Evolutionary conservation across 73 alveolate genomes (phyloP).

Genomic region (Paramecium octaurelia): DNA sequence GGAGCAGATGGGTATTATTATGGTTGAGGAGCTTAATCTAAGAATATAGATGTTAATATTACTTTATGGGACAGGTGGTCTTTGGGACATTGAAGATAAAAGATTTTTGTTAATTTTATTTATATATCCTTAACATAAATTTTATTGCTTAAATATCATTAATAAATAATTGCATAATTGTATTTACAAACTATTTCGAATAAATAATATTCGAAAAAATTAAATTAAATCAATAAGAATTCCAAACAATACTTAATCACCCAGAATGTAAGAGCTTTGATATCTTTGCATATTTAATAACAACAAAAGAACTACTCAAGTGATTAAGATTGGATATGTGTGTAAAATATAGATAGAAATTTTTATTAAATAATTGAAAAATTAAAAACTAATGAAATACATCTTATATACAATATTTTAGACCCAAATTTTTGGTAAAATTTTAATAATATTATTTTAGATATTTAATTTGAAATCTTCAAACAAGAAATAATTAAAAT

Average conservation of each 20-base stretch:
- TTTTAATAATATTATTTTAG: no score
- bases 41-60: not conserved
- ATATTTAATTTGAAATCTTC: not conserved
- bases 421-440: not conserved
- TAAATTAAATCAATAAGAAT: not conserved
- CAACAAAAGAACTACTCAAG: not conserved
- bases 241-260: not conserved
- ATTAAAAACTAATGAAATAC: no score
- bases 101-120: not conserved
- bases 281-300: not conserved
- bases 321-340: not conserved
- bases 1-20: not conserved
- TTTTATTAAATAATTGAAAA: no score
- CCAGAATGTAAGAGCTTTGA: not conserved
- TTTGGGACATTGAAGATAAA: not conserved
- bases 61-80: constrained; percentile 29
- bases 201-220: not conserved
- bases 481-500: no score
- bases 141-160: constrained; percentile 5
- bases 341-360: not conserved
- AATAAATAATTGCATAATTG: not conserved
- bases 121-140: not conserved
- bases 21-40: not conserved
- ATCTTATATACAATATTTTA: not conserved
- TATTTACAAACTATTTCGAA: not conserved